Evolutionary conservation across 139 green algal species (phyloP).

Genomic region (Picochlorum costavermella): DNA sequence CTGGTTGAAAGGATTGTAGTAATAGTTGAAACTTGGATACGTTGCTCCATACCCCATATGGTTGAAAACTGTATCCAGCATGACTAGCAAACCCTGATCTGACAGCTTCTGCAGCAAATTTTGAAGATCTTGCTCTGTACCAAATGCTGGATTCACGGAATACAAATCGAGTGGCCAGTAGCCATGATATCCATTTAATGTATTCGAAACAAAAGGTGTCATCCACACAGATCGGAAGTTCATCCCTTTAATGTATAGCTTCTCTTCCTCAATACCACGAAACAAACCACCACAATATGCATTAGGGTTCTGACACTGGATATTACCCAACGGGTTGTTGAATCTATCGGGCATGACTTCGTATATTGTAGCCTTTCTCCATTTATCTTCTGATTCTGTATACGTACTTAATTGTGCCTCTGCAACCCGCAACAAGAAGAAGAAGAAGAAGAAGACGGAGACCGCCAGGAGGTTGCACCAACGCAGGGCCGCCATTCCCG

Average conservation of each 20-base stretch:
- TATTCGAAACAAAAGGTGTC: not conserved
- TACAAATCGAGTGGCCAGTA: slow-evolving; percentile 11
- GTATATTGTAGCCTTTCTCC: slow-evolving; percentile 1
- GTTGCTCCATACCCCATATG: slow-evolving; percentile 21
- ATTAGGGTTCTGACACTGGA: not conserved
- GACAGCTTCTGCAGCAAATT: not conserved
- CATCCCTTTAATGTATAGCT: not conserved
- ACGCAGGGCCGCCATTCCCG: too few species aligned
- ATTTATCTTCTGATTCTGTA: not conserved
- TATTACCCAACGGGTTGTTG: not conserved
- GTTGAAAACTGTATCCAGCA: slow-evolving; percentile 30
- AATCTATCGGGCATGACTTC: not conserved
- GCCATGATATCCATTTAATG: slow-evolving; percentile 8
- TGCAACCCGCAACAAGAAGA: not conserved
- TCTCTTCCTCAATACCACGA: not conserved
- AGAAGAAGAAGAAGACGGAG: not conserved
- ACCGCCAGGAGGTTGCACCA: too few species aligned
- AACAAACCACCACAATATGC: not conserved
- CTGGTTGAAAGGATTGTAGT: not conserved
- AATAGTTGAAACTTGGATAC: not conserved
- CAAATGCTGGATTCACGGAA: slow-evolving; percentile 4
- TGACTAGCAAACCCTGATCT: slow-evolving; percentile 2
- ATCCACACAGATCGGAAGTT: not conserved
- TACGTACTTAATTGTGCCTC: not conserved
- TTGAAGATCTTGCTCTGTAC: not conserved